Evolutionary conservation across 2,329 filamentous ascomycete species (phyloP).

Genomic region (Ophiostoma sp.): DNA sequence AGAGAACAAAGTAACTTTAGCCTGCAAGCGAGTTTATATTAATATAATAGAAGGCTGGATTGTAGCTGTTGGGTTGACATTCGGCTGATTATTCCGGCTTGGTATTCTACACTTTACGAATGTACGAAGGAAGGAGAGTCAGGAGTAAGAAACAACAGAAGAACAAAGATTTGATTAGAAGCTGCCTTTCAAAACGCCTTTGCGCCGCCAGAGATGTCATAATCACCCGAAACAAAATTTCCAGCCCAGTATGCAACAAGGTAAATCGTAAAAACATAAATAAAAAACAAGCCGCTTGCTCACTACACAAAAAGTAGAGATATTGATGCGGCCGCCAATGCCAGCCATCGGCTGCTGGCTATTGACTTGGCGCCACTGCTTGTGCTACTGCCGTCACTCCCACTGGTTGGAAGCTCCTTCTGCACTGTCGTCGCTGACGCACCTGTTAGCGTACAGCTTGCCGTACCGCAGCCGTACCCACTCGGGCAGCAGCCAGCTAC

Average conservation of each 20-base stretch:
- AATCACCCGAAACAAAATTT: not conserved
- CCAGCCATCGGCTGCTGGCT: not conserved
- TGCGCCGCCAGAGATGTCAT: conserved; percentile 13
- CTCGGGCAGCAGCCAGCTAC: conserved; percentile 82
- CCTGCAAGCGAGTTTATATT: not conserved
- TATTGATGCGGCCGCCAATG: not conserved
- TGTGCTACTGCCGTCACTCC: conserved; percentile 5
- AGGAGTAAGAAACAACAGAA: not conserved
- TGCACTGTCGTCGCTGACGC: conserved; percentile 58
- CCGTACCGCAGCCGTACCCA: conserved; percentile 71
- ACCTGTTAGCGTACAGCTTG: conserved; percentile 65
- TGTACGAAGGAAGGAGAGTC: not conserved
- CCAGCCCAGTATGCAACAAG: not conserved
- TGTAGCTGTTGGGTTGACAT: not conserved
- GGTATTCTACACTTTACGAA: not conserved
- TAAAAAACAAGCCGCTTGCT: not conserved
- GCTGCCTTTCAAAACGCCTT: not conserved
- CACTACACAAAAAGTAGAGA: not conserved
- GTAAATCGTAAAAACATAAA: not conserved
- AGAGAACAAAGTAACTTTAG: not conserved
- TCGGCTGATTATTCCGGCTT: not conserved
- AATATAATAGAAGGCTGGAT: not conserved
- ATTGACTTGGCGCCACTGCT: not conserved
- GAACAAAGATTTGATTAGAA: not conserved
- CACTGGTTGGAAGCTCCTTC: conserved; percentile 48